These are phyloP conservation scores for Myriangium duriaei DNA, from an alignment of 2,329 filamentous ascomycete genomes.

Conservation along the genomic window DNA sequence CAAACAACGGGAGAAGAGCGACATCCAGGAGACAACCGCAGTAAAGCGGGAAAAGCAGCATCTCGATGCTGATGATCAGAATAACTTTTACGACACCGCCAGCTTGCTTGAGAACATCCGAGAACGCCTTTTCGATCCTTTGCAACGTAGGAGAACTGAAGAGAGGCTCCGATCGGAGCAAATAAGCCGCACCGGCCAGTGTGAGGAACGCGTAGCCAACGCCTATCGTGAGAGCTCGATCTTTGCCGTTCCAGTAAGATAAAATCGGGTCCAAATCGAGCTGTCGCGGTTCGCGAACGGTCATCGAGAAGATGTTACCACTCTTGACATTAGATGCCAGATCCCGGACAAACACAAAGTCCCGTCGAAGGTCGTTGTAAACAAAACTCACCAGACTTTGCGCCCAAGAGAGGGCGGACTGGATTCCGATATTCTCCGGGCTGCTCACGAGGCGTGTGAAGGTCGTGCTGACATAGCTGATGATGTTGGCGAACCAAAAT, in stretches of 20 bases:
- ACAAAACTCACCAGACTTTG: background rate
- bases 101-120: conserved; percentile 79
- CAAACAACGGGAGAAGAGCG: conserved; percentile 80
- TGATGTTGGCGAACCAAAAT: background rate
- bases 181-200: conserved; percentile 62
- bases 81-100: conserved; percentile 97
- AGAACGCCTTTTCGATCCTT: conserved; percentile 58
- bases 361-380: conserved; percentile 1
- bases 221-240: conserved; percentile 60
- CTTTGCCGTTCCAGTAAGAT: conserved; percentile 35
- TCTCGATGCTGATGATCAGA: conserved; percentile 95
- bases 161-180: conserved; percentile 60
- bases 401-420: background rate
- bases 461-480: background rate
- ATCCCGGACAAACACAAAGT: background rate
- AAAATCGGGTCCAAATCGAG: conserved; percentile 25
- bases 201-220: conserved; percentile 72
- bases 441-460: background rate
- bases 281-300: conserved; percentile 4
- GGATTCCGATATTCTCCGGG: background rate
- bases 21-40: conserved; percentile 83
- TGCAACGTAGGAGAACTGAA: conserved; percentile 45
- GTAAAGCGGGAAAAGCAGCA: conserved; percentile 93
- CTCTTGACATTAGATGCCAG: conserved; percentile 3
- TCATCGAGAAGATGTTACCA: conserved; percentile 11